phyloP scores from a whole-genome alignment of 345 rosid species.

The Carallia brachiata region DNA sequence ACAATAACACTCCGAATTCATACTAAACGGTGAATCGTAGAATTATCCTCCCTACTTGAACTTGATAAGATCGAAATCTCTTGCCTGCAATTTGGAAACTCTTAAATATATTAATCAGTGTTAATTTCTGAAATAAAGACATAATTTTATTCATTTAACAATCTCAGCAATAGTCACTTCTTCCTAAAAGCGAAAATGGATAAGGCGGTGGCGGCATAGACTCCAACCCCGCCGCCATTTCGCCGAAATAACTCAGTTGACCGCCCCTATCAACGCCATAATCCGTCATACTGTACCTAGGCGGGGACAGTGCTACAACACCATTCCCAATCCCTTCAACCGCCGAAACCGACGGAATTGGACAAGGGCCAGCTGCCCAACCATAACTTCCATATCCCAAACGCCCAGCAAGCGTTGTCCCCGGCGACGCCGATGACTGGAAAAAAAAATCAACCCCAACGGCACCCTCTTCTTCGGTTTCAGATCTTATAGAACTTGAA shows the following conservation, averaged over 20 bases:
- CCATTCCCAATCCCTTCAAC: constrained; percentile 5
- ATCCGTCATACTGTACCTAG: constrained; percentile 19
- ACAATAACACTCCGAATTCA: too few species aligned
- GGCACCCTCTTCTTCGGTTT: constrained; percentile 50
- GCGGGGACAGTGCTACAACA: constrained; percentile 14
- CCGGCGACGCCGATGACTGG: constrained; percentile 38
- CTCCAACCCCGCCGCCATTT: constrained; percentile 42
- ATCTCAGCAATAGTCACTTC: constrained; percentile 58
- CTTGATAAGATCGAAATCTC: too few species aligned
- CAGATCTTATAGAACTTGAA: constrained; percentile 51
- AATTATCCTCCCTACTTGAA: too few species aligned
- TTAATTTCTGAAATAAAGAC: too few species aligned
- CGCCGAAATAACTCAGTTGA: constrained; percentile 40
- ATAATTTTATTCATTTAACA: constrained; percentile 12
- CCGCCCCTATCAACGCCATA: constrained; percentile 22
- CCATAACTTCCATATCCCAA: constrained; percentile 13
- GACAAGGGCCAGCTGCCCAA: background rate
- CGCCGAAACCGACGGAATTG: background rate
- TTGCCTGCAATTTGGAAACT: too few species aligned
- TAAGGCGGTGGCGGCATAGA: constrained; percentile 51
- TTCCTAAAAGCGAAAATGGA: constrained; percentile 77
- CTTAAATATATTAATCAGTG: too few species aligned
- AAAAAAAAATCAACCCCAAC: too few species aligned
- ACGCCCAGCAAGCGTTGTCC: constrained; percentile 30
- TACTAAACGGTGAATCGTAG: too few species aligned